phyloP scores from a whole-genome alignment of 2,329 filamentous ascomycete genomes.

The Magnaporthales sp. region DNA sequence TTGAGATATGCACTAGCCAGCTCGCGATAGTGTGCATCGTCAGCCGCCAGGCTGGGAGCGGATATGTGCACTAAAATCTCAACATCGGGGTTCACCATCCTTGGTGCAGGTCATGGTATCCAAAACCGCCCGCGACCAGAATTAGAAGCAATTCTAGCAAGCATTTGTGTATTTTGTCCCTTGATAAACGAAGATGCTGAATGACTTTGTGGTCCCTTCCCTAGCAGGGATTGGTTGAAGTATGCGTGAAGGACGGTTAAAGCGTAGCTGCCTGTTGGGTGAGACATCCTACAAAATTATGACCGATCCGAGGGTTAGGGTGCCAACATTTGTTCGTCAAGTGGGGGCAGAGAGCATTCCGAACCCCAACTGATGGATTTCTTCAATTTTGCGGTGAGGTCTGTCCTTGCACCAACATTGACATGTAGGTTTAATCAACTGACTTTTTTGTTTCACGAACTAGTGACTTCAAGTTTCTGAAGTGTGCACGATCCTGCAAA shows the following conservation, averaged over 20 bases:
- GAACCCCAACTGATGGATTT: no score
- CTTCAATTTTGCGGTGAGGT: no score
- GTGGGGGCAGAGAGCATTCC: no score
- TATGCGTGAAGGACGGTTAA: background rate
- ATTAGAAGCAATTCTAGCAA: background rate
- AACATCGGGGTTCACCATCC: constrained; percentile 19
- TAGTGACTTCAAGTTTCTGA: no score
- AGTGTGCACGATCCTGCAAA: no score
- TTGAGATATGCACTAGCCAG: constrained; percentile 42
- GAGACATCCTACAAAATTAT: background rate
- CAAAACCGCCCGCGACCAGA: background rate
- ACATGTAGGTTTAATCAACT: no score
- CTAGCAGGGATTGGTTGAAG: background rate
- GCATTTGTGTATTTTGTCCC: background rate
- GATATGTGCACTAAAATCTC: constrained; percentile 49
- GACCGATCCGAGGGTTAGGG: background rate
- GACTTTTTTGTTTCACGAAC: no score
- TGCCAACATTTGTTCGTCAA: background rate
- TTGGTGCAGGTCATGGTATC: background rate
- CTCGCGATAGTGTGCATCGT: constrained; percentile 40
- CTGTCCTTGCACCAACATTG: no score
- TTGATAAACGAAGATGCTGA: background rate
- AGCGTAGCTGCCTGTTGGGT: background rate
- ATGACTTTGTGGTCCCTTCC: background rate
- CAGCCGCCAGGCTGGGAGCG: constrained; percentile 36